Percentiles rank a stretch among this genome's conserved stretches.
Conservation (phyloP, 2,329 filamentous ascomycete species). For the Fusarium keratoplasticum region DNA sequence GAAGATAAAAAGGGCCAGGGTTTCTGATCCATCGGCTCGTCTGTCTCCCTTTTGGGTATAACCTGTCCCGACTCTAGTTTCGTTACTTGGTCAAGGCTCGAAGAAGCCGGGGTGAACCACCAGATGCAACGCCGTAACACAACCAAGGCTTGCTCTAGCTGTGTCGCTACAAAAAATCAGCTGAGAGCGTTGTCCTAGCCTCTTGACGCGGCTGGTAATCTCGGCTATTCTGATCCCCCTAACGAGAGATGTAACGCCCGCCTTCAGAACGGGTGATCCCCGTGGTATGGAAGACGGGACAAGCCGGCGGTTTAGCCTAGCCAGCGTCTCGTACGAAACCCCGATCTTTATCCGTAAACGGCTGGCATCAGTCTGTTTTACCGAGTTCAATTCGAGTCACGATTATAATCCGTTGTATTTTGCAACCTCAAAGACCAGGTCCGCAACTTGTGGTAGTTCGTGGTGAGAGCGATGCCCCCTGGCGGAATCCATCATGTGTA, state of each 20-base stretch:
- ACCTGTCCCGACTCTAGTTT: background rate
- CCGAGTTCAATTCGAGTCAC: background rate
- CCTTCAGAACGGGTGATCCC: background rate
- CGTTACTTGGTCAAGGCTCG: background rate
- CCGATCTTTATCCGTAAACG: background rate
- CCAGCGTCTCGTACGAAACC: background rate
- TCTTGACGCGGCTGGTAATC: background rate
- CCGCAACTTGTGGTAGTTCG: background rate
- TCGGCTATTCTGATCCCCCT: background rate
- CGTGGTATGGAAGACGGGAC: background rate
- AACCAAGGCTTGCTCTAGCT: background rate
- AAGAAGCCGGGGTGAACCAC: background rate
- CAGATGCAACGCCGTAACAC: background rate
- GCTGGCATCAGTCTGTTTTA: background rate
- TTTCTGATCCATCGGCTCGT: background rate
- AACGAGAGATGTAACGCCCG: background rate
- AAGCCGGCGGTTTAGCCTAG: background rate
- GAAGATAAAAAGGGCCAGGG: background rate
- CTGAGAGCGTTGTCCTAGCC: background rate
- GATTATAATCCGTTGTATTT: background rate
- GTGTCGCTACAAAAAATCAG: background rate
- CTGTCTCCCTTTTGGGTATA: background rate
- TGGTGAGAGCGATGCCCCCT: background rate
- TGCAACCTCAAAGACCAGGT: background rate
- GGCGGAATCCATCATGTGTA: background rate